Evolutionary conservation across 352 stramenopile species (phyloP), one percentile per base, ranked within the genome.

Genomic region (Pythium scleroteichum): DNA sequence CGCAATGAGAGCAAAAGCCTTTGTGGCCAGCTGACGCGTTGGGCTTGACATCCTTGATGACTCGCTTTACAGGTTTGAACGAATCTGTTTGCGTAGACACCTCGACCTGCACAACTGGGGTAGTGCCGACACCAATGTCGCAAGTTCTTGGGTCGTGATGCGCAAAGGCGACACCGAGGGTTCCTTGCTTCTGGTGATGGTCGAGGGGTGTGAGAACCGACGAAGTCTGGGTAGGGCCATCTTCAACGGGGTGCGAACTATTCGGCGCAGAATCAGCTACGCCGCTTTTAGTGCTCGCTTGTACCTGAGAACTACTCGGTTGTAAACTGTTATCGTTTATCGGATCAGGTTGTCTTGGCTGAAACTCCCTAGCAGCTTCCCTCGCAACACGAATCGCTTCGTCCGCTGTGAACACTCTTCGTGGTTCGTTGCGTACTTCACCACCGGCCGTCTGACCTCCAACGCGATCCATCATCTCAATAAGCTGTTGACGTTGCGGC

Each of bases 301-400:
- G 5, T 10, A 10, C 5, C 10, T 35, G 29, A 10, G 5, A 10
- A 35, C 5, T 35, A 10, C 29, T 35, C 29, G 20, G 44, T n/a
- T 10, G 16, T 39, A 13, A 17, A n/a, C 27, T 41, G 4, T 53
- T 26, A 4, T 23, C n/a, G 22, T 57, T 20, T 39, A 14, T 20
- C 32, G 16, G 45, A 16, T 73, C 40, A 54, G 45, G 27, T 54
- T n/a, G 0, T 10, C 42, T 20, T 19, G 19, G 39, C 29, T 29
- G 64, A 58, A 82, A 78, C 38, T 84, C 72, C 5, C 64, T 58
- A 1, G 38, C 63, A 1, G 69, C 72, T 22, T 62, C 50, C 8
- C 71, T 73, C 4, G 78, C 76, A 17, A 87, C 64, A 4, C 62
- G 49, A 39, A 76, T 69, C 14, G 73, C 78, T 3, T 76, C 66